These are phyloP conservation scores for Aspergillus neotritici DNA, from an alignment of 2,329 filamentous ascomycete genomes.

Conservation along the genomic window DNA sequence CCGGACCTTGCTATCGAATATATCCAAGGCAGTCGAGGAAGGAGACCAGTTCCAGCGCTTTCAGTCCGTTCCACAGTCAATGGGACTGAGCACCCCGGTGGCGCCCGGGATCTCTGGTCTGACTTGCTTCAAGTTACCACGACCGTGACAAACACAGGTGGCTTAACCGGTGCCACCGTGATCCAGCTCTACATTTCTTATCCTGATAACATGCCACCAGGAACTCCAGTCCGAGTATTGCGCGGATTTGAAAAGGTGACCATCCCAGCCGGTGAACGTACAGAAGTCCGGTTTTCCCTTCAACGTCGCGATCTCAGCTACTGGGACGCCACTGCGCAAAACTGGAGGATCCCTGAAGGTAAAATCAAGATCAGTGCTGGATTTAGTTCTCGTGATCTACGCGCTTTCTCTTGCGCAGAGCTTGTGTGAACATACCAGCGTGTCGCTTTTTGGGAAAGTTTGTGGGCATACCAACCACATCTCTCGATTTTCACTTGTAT, in stretches of 20 bases:
- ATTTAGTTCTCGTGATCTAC: too few relatives aligned
- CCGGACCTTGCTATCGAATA: conserved; percentile 7
- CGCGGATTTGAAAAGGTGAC: conserved; percentile 50
- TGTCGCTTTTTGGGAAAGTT: too few relatives aligned
- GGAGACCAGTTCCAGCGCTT: too few relatives aligned
- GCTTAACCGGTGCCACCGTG: conserved; percentile 44
- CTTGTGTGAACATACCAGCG: too few relatives aligned
- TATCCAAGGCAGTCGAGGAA: not conserved
- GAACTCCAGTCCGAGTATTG: conserved; percentile 35
- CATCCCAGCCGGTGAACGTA: conserved; percentile 39
- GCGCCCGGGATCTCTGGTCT: conserved; percentile 52
- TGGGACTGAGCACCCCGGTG: conserved; percentile 38
- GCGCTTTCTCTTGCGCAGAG: too few relatives aligned
- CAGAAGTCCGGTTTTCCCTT: conserved; percentile 43
- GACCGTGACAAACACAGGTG: conserved; percentile 49
- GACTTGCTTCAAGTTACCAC: conserved; percentile 46
- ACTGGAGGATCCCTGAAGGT: conserved; percentile 28
- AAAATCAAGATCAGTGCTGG: conserved; percentile 22
- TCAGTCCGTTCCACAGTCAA: too few relatives aligned
- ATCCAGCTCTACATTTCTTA: conserved; percentile 52
- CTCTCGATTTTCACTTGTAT: too few relatives aligned
- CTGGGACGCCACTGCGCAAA: conserved; percentile 31
- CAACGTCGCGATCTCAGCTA: conserved; percentile 33
- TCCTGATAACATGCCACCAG: conserved; percentile 28
- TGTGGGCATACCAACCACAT: too few relatives aligned